phyloP scores from a whole-genome alignment of 148 eudicot genomes.

The Persicaria maculosa region DNA sequence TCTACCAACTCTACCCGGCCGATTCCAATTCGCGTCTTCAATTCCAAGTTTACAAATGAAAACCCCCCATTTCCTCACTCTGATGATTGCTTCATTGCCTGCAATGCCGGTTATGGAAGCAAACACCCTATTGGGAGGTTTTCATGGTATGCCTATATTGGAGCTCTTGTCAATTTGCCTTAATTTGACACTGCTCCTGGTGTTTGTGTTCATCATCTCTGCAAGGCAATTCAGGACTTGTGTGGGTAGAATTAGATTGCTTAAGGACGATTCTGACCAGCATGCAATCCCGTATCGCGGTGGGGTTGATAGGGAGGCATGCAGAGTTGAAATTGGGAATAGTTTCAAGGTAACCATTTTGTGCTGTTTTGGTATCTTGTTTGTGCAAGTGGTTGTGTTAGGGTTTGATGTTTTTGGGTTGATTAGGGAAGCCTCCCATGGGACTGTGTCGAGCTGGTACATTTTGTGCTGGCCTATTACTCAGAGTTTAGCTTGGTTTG shows the following conservation, averaged over 20 bases:
- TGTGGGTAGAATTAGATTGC: constrained; percentile 48
- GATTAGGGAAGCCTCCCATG: constrained; percentile 42
- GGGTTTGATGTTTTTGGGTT: constrained; percentile 61
- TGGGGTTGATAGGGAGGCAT: constrained; percentile 38
- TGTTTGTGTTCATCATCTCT: constrained; percentile 54
- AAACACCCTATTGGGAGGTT: constrained; percentile 20
- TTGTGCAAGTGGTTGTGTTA: constrained; percentile 54
- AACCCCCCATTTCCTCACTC: constrained; percentile 26
- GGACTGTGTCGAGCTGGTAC: constrained; percentile 39
- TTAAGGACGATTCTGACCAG: constrained; percentile 49
- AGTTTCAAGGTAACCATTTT: constrained; percentile 49
- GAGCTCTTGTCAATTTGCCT: constrained; percentile 60
- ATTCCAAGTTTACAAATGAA: constrained; percentile 25
- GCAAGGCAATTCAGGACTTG: constrained; percentile 47
- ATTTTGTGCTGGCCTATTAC: constrained; percentile 54
- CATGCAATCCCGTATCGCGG: constrained; percentile 28
- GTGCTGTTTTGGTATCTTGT: constrained; percentile 77
- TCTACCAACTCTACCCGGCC: constrained; percentile 8
- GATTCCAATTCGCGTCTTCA: constrained; percentile 13
- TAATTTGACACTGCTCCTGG: constrained; percentile 58
- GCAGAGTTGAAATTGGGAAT: constrained; percentile 40
- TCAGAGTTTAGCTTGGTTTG: constrained; percentile 81
- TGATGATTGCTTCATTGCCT: constrained; percentile 15
- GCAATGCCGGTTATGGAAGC: constrained; percentile 13
- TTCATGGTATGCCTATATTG: constrained; percentile 43